These are phyloP conservation scores for Cicer yamashitae DNA, from an alignment of 306 rosid species.

Conservation along the genomic window DNA sequence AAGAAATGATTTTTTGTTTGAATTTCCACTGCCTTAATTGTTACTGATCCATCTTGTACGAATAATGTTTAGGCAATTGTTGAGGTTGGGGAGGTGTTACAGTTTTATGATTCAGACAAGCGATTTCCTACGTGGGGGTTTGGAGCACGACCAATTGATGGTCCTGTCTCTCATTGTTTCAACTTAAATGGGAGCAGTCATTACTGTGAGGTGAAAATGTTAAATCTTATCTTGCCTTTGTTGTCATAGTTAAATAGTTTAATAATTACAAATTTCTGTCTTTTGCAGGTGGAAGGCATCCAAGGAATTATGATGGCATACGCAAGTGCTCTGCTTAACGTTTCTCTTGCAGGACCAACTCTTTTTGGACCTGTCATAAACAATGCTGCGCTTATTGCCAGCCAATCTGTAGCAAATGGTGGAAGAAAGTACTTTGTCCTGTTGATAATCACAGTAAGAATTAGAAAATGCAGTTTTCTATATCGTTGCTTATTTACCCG, in stretches of 20 bases:
- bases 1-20: conserved; percentile 56
- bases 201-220: conserved; percentile 77
- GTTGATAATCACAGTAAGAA: conserved; percentile 92
- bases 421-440: conserved; percentile 87
- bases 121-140: conserved; percentile 99
- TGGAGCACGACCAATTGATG: conserved; percentile 99
- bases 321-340: conserved; percentile 91
- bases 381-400: conserved; percentile 89
- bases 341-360: conserved; percentile 99
- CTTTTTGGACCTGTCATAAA: conserved; percentile 97
- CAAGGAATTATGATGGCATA: conserved; percentile 98
- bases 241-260: conserved; percentile 42
- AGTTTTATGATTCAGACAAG: conserved; percentile 91
- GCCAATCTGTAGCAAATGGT: conserved; percentile 84
- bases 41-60: conserved; percentile 35
- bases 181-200: conserved; percentile 94
- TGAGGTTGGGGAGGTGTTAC: conserved; percentile 93
- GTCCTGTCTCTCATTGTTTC: conserved; percentile 99
- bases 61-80: conserved; percentile 71
- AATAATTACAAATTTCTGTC: conserved; percentile 30
- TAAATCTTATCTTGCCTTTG: conserved; percentile 45
- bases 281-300: conserved; percentile 94
- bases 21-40: conserved; percentile 36
- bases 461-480: conserved; percentile 31
- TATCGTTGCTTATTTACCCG: conserved; percentile 28